Evolutionary conservation across 2,329 filamentous ascomycete species (phyloP).

Genomic region (Drechslerella coelobrocha): DNA sequence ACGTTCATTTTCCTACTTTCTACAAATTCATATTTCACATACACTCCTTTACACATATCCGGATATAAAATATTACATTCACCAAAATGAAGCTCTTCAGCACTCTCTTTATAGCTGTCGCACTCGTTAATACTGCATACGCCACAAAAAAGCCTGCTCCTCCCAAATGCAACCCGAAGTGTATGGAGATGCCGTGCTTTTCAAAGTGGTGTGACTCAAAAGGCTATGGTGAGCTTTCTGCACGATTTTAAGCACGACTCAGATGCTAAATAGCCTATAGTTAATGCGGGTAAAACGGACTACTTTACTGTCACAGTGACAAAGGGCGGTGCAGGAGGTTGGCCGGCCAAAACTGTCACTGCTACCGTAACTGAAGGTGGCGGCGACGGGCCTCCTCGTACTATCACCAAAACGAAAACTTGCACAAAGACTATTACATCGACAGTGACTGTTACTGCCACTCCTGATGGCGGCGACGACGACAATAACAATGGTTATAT

Average conservation of each 20-base stretch:
- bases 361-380: background rate
- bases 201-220: conserved; percentile 14
- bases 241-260: background rate
- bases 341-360: conserved; percentile 12
- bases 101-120: conserved; percentile 10
- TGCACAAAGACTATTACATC: conserved; percentile 14
- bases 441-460: conserved; percentile 8
- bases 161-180: conserved; percentile 15
- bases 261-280: background rate
- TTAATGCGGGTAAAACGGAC: background rate
- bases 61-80: background rate
- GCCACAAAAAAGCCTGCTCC: conserved; percentile 1
- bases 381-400: conserved; percentile 3
- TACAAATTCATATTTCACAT: too few relatives aligned
- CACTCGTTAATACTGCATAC: conserved; percentile 11
- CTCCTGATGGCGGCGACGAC: background rate
- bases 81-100: conserved; percentile 35
- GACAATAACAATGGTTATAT: too few relatives aligned
- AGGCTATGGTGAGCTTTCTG: conserved; percentile 24
- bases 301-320: conserved; percentile 22
- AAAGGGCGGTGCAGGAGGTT: background rate
- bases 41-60: background rate
- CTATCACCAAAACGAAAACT: conserved; percentile 19
- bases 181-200: conserved; percentile 34
- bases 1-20: too few relatives aligned